Evolutionary conservation across 2,329 filamentous ascomycete species (phyloP).

Genomic region (Sclerotinia borealis): DNA sequence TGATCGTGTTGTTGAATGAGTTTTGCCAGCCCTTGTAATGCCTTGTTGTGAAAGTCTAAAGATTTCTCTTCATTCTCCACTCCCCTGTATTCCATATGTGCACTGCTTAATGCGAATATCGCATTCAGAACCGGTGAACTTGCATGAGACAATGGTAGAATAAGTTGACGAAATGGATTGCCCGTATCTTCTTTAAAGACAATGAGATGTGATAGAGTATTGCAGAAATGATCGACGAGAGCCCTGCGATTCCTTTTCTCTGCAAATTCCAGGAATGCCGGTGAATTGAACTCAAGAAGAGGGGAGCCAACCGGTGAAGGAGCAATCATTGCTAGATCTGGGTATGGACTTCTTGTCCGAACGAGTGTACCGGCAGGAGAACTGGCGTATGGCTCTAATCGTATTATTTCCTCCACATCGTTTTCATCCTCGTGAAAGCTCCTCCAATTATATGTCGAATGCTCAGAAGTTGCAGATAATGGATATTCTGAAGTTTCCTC

Average conservation of each 20-base stretch:
- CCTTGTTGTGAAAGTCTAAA: constrained; percentile 52
- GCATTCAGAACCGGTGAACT: constrained; percentile 67
- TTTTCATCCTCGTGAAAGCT: constrained; percentile 17
- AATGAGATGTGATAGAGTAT: constrained; percentile 58
- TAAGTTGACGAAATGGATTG: constrained; percentile 57
- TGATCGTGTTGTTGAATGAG: constrained; percentile 48
- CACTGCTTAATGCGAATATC: constrained; percentile 75
- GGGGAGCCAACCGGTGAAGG: constrained; percentile 19
- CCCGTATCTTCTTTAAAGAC: constrained; percentile 58
- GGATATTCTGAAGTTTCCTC: constrained; percentile 20
- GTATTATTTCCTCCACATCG: constrained; percentile 26
- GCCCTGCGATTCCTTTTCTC: constrained; percentile 47
- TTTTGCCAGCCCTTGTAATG: constrained; percentile 50
- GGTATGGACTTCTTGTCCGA: constrained; percentile 27
- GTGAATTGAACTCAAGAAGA: constrained; percentile 45
- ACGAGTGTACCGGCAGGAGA: constrained; percentile 14
- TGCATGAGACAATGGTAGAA: constrained; percentile 50
- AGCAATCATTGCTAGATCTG: constrained; percentile 30
- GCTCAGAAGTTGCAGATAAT: constrained; percentile 22
- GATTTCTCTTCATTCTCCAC: constrained; percentile 48
- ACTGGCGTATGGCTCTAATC: constrained; percentile 12
- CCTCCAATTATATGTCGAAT: constrained; percentile 19
- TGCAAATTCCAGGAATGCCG: constrained; percentile 52
- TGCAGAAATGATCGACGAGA: constrained; percentile 58
- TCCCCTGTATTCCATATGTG: constrained; percentile 68